Evolutionary conservation across 1,139 yeast genomes (phyloP).

Genomic region (Blastobotrys malaysiensis): DNA sequence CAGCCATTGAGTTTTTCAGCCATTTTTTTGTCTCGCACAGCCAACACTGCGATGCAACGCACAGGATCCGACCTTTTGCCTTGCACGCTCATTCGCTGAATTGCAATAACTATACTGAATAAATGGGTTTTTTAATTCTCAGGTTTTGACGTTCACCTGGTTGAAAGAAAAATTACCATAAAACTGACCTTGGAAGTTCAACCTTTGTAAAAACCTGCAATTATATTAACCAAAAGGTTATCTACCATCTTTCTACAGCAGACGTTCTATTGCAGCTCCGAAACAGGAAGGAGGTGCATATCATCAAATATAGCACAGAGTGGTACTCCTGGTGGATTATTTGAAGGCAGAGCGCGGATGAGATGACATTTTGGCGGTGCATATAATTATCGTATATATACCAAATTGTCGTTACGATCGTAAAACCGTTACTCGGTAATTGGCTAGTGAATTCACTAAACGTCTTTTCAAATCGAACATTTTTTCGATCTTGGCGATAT

Average conservation of each 20-base stretch:
- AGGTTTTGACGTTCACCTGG: too few species aligned
- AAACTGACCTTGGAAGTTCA: too few species aligned
- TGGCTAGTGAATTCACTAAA: too few species aligned
- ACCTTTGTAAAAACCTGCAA: too few species aligned
- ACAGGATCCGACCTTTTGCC: neutral
- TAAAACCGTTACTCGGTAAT: too few species aligned
- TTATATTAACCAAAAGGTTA: neutral
- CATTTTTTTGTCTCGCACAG: neutral
- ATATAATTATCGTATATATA: neutral
- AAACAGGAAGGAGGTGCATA: neutral
- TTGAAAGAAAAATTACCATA: too few species aligned
- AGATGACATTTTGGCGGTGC: neutral
- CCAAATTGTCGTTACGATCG: neutral
- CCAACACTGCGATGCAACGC: neutral
- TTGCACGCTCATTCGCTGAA: neutral
- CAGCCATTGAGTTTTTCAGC: neutral
- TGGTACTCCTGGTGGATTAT: neutral
- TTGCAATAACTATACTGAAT: neutral
- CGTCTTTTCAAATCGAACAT: neutral
- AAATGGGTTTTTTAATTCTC: neutral
- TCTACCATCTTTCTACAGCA: neutral
- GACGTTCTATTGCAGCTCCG: neutral
- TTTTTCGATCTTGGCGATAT: neutral
- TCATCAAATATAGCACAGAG: neutral
- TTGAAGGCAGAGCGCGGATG: neutral